Base-by-base conservation (phyloP, 345 rosid species). In the Atalantia buxifolia region DNA sequence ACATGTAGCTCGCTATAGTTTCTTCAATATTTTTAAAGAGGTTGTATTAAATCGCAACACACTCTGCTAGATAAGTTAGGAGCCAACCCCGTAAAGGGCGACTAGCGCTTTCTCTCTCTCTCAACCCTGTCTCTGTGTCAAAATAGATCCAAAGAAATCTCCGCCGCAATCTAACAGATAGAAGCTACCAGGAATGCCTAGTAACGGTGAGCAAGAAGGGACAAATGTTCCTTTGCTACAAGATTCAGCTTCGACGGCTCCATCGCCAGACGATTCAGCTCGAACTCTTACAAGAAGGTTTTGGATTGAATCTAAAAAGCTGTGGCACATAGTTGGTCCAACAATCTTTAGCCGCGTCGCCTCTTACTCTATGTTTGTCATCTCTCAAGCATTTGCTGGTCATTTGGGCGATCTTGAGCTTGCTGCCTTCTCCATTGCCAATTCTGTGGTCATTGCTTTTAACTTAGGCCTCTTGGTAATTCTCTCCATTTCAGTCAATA, bases 321-420 rank as follows among this genome's bases (percentile, higher is more conserved):
- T 93, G 42, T 95, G 99, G 99, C 77, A 88, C 40, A 86, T 93
- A 61, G 96, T 92, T 22, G 45, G 45, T 40, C 45, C 45, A 40
- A 40, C 45, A 40, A 40, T 40, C 45, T 40, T 40, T 40, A 40
- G 13, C 12, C 45, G 45, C 45, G 85, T 96, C 31, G 85, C 91
- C 27, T 84, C 78, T 40, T 40, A 90, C 59, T 87, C 97, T 28
- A 92, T 87, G 92, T 67, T 95, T 25, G 83, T 95, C 78, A 95
- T 95, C 63, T 92, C 98, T 55, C 98, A 92, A 85, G 94, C 98
- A 36, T 95, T 90, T 59, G 97, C 97, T 7, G 98, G 98, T 55
- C 98, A 95, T 77, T 83, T 95, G 33, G 98, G 97, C 0, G 94
- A 92, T 74, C 93, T 92, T 27, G 92, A 93, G 77, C 92, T 95